Conservation (phyloP, 306 rosid species). For the Delonix regia region DNA sequence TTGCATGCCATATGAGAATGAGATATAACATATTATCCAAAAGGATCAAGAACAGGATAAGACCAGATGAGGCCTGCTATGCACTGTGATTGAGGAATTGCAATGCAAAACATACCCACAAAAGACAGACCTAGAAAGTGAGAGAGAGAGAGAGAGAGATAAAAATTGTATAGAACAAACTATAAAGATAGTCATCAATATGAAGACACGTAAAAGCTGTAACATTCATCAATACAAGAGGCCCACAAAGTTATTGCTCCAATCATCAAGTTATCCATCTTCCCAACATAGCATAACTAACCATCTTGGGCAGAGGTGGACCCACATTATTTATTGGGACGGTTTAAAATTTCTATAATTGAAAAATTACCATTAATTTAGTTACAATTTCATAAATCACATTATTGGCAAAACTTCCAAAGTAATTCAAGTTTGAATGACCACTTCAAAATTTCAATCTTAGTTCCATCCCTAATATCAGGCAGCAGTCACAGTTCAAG, state of each 20-base stretch:
- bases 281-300: conserved; percentile 13
- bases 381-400: background rate
- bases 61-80: background rate
- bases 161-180: background rate
- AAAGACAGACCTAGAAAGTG: conserved; percentile 16
- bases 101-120: background rate
- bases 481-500: background rate
- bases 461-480: background rate
- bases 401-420: background rate
- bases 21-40: background rate
- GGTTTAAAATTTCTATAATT: background rate
- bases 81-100: background rate
- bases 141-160: background rate
- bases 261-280: conserved; percentile 27
- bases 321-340: background rate
- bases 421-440: background rate
- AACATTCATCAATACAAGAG: background rate
- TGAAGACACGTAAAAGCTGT: background rate
- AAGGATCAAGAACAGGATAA: background rate
- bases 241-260: background rate
- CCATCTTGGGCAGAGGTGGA: conserved; percentile 20
- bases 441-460: background rate
- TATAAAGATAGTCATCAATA: background rate
- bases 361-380: background rate
- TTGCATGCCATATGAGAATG: background rate